Evolutionary conservation across 2,329 filamentous ascomycete genomes (phyloP), one percentile per base, ranked within the genome.

Genomic region (Phialophora verrucosa): DNA sequence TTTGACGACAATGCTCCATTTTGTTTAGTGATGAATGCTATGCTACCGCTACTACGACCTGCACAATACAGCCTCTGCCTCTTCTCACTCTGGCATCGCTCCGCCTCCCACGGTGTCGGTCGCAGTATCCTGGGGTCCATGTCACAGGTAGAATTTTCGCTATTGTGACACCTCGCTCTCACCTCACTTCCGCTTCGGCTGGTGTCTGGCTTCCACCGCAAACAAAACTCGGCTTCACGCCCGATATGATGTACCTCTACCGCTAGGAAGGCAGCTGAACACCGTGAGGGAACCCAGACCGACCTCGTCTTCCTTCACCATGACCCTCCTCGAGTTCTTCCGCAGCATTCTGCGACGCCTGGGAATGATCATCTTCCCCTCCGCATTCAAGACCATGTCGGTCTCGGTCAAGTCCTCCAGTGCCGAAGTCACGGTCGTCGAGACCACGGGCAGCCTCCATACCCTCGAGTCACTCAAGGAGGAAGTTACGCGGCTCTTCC

Each of bases 341-440:
- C 68, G 68, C 68, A 68, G 58, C 50, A 68, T 72, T 47, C 66
- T 72, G 63, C 70, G 70, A 29, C 70, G 67, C 11, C 70, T 82
- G 63, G 78, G 75, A 20, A 76, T 80, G 73, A 70, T 81, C 27
- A 67, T 79, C 59, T 78, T 80, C 59, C 78, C 78, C 25, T 78
- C 78, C 23, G 68, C 56, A 31, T 64, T 68, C 59, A 70, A 70
- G 54, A 59, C 65, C 63, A 59, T 64, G 59, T 23, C 56, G 20
- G 62, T 68, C 42, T 66, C 65, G 14, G 63, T 64, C 38, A 70
- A 70, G 55, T 61, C 68, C 51, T 64, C 60, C 35, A 61, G 64
- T 31, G 62, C 59, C 49, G 54, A 66, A 20, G 64, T 69, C 59
- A 65, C 63, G 42, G 65, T 70, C 38, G 64, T 68, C 53, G 65